phyloP scores from a whole-genome alignment of 2,329 filamentous ascomycete genomes.

The Paramyrothecium sp. region DNA sequence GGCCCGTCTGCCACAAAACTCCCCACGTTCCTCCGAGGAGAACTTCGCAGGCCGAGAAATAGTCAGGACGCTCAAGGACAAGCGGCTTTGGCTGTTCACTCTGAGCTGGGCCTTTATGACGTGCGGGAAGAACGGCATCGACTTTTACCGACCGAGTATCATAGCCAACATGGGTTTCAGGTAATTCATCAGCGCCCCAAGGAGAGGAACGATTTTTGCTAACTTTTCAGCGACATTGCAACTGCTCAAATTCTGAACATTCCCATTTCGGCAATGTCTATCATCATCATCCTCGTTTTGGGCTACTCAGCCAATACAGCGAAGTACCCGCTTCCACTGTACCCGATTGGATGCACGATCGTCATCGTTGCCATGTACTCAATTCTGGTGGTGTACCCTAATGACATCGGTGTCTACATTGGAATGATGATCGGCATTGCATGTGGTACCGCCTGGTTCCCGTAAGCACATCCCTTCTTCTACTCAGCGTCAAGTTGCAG shows the following conservation, averaged over 20 bases:
- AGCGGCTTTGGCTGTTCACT: constrained; percentile 39
- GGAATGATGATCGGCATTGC: constrained; percentile 6
- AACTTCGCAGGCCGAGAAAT: constrained; percentile 36
- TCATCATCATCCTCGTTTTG: background rate
- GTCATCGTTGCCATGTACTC: constrained; percentile 3
- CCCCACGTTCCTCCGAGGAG: constrained; percentile 33
- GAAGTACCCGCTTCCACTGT: background rate
- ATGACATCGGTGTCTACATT: constrained; percentile 3
- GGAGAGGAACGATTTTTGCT: background rate
- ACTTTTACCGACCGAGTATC: constrained; percentile 37
- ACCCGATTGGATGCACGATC: background rate
- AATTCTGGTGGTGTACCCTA: constrained; percentile 3
- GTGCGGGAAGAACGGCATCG: constrained; percentile 33
- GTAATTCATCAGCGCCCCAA: background rate
- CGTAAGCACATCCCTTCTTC: background rate
- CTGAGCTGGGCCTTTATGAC: constrained; percentile 39
- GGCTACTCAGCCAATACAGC: background rate
- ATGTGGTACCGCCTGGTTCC: constrained; percentile 5
- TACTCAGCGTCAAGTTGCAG: no score
- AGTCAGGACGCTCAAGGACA: constrained; percentile 30
- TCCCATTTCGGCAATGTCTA: constrained; percentile 1
- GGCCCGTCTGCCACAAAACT: constrained; percentile 37
- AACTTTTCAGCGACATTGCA: constrained; percentile 8
- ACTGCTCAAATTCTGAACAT: constrained; percentile 4
- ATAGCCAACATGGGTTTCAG: constrained; percentile 25